These are phyloP conservation scores for Cryptococcus sp. DNA, from an alignment of 1,284 basidiomycete genomes.

Conservation along the genomic window DNA sequence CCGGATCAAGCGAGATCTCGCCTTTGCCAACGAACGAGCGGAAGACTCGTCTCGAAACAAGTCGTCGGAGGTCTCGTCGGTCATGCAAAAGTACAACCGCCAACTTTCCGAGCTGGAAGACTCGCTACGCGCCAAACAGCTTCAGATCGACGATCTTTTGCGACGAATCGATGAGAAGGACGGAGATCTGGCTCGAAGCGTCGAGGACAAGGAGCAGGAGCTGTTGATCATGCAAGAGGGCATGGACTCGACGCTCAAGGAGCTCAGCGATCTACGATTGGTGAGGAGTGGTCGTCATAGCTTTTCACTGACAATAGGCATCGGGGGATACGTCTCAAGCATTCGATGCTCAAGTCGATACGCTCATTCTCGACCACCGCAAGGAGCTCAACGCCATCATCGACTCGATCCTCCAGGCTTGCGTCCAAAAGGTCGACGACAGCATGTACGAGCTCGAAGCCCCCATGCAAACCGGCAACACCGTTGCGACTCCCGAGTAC, in stretches of 20 bases:
- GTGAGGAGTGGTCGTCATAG: conserved; percentile 48
- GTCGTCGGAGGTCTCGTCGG: conserved; percentile 82
- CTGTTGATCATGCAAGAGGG: conserved; percentile 93
- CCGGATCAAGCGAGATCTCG: conserved; percentile 83
- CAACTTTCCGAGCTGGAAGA: conserved; percentile 95
- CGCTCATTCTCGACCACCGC: conserved; percentile 90
- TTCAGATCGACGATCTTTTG: conserved; percentile 87
- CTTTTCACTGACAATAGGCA: conserved; percentile 50
- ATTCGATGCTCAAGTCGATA: conserved; percentile 93
- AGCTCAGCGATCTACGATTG: conserved; percentile 80
- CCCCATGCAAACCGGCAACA: conserved; percentile 85
- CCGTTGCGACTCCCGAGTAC: conserved; percentile 95
- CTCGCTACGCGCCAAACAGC: conserved; percentile 84
- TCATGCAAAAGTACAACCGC: conserved; percentile 91
- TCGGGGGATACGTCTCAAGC: conserved; percentile 81
- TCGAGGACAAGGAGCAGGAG: conserved; percentile 97
- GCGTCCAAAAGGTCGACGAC: conserved; percentile 95
- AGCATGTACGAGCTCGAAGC: conserved; percentile 96
- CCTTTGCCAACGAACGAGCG: conserved; percentile 96
- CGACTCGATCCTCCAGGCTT: conserved; percentile 94
- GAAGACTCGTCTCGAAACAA: conserved; percentile 89
- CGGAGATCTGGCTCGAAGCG: conserved; percentile 68
- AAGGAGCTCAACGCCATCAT: conserved; percentile 99
- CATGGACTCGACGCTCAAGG: conserved; percentile 88
- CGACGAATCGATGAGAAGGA: conserved; percentile 68